Conservation (phyloP, 2,329 filamentous ascomycete species). For the Sclerotinia nivalis region DNA sequence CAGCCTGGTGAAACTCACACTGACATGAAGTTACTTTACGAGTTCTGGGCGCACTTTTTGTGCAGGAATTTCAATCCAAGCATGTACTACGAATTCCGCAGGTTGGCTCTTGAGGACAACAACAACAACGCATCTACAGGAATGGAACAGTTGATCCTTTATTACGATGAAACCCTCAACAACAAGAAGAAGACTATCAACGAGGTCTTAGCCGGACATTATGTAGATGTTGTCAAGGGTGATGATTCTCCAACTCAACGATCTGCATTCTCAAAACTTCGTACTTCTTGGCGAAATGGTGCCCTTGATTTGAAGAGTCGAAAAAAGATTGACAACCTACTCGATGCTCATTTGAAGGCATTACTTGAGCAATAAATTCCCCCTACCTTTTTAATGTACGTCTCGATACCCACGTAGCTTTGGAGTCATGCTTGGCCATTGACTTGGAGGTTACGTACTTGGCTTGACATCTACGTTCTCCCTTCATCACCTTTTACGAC, state of each 20-base stretch:
- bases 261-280: slow-evolving; percentile 53
- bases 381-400: not conserved
- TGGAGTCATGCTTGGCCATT: slow-evolving; percentile 19
- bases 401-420: slow-evolving; percentile 13
- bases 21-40: slow-evolving; percentile 67
- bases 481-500: slow-evolving; percentile 5
- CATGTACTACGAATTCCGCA: slow-evolving; percentile 76
- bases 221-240: slow-evolving; percentile 53
- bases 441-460: slow-evolving; percentile 1
- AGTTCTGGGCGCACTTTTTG: slow-evolving; percentile 74
- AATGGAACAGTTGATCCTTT: slow-evolving; percentile 63
- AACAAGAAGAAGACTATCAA: slow-evolving; percentile 51
- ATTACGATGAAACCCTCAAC: slow-evolving; percentile 60
- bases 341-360: slow-evolving; percentile 52
- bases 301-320: slow-evolving; percentile 56
- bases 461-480: slow-evolving; percentile 10
- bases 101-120: slow-evolving; percentile 65
- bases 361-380: slow-evolving; percentile 48
- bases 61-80: slow-evolving; percentile 70
- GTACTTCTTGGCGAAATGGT: slow-evolving; percentile 55
- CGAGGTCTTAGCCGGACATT: slow-evolving; percentile 55
- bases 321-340: slow-evolving; percentile 54
- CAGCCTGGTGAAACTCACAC: slow-evolving; percentile 47
- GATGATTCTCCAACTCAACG: slow-evolving; percentile 47
- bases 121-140: slow-evolving; percentile 55